Evolutionary conservation across 2,329 filamentous ascomycete species (phyloP), one percentile per base, ranked within the genome.

Genomic region (Fusarium miscanthi): DNA sequence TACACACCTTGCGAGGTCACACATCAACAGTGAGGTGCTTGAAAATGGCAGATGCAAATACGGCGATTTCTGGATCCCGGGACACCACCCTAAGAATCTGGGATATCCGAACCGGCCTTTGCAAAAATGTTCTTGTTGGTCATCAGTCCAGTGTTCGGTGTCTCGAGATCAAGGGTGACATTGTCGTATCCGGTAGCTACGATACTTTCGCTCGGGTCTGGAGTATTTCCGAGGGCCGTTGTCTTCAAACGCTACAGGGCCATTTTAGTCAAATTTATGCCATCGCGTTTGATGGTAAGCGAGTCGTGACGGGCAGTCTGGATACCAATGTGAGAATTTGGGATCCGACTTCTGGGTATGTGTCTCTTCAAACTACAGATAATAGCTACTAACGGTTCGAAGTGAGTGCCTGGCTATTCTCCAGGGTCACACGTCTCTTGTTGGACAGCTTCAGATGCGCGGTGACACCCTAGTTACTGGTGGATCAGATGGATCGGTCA

Each of bases 231-330:
- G 94, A 98, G 82, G 96, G 96, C 35, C 91, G 94, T 70, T 99
- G 96, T 81, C 85, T 98, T 60, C 92, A 95, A 74, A 98, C 94
- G 1, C 87, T 99, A 42, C 91, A 92, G 48, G 96, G 96, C 1
- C 96, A 99, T 82, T 99, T 98, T 83, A 98, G 95, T 80, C 96
- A 99, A 80, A 99, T 99, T 65, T 99, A 99, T 80, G 96, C 96
- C 25, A 97, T 99, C 80, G 96, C 96, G 3, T 99, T 98, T 82
- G 96, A 99, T 80, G 96, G 96, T 42, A 91, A 92, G 75, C 90
- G 95, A 72, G 95, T 99, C 64, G 95, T 97, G 40, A 99, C 96
- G 14, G 96, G 96, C 57, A 98, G 95, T 81, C 85, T 99, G 69
- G 96, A 99, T 82, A 99, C 96, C 7, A 98, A 95, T 76, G 95